These are phyloP conservation scores for Pelargonium fulgidum DNA, from an alignment of 441 rosid genomes.

Conservation along the genomic window DNA sequence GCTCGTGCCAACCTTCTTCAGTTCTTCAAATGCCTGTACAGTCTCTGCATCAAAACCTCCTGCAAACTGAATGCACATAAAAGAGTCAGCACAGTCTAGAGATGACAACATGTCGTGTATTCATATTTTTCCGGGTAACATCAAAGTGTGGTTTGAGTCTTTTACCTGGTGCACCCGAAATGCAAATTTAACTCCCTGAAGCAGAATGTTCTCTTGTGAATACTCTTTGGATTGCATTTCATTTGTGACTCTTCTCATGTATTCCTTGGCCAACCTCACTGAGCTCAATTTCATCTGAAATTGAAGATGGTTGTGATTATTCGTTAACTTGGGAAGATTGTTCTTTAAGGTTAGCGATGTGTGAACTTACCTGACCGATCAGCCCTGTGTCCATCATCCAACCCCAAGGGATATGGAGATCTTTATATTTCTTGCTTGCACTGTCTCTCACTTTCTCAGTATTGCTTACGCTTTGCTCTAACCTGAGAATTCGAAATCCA, in stretches of 20 bases:
- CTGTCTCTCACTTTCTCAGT: slow-evolving; percentile 51
- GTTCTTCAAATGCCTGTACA: slow-evolving; percentile 40
- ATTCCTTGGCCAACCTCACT: slow-evolving; percentile 42
- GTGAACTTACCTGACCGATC: slow-evolving; percentile 53
- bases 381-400: slow-evolving; percentile 66
- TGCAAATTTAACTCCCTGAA: slow-evolving; percentile 58
- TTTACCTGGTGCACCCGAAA: slow-evolving; percentile 59
- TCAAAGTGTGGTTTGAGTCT: not conserved
- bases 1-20: slow-evolving; percentile 34
- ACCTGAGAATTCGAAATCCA: slow-evolving; percentile 32
- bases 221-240: slow-evolving; percentile 32
- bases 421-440: slow-evolving; percentile 49
- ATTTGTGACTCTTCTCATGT: slow-evolving; percentile 44
- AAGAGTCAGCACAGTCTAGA: not conserved
- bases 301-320: not conserved
- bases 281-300: slow-evolving; percentile 54
- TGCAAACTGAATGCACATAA: slow-evolving; percentile 46
- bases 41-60: slow-evolving; percentile 61
- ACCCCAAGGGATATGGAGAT: slow-evolving; percentile 61
- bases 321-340: no score
- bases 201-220: slow-evolving; percentile 33
- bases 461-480: slow-evolving; percentile 48
- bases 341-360: slow-evolving; percentile 10
- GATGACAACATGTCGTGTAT: not conserved
- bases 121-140: not conserved